A percentile compares a stretch with the other conserved stretches of the same genome.
phyloP scores from a whole-genome alignment of 441 rosid genomes.

The Populus tomentosa region DNA sequence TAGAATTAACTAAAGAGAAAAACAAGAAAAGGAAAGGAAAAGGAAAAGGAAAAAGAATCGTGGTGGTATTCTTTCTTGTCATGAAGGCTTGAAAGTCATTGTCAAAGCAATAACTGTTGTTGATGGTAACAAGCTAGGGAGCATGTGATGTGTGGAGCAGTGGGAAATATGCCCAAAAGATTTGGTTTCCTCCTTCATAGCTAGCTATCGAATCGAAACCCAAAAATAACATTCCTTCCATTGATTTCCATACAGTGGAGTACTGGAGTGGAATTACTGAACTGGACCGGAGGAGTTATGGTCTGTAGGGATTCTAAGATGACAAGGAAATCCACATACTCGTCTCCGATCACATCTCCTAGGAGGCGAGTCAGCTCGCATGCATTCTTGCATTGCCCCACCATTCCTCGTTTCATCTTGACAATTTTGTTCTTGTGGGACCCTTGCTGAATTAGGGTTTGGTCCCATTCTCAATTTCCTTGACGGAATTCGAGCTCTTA shows the following conservation, averaged over 20 bases:
- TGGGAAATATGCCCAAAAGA: not conserved
- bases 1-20: not conserved
- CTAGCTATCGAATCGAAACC: not conserved
- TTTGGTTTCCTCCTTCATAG: not conserved
- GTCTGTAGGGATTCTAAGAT: not conserved
- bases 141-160: not conserved
- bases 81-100: not conserved
- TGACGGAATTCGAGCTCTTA: not conserved
- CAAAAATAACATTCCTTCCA: not conserved
- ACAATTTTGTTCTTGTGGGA: not conserved
- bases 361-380: not conserved
- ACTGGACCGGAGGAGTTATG: not conserved
- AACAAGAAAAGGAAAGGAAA: too few relatives aligned
- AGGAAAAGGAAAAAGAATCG: not conserved
- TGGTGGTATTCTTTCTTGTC: not conserved
- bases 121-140: not conserved
- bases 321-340: not conserved
- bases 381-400: not conserved
- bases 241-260: not conserved
- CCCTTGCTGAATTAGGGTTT: not conserved
- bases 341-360: not conserved
- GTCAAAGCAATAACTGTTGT: not conserved
- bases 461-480: not conserved
- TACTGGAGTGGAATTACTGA: too few relatives aligned
- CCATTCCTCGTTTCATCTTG: not conserved